Percentiles rank a stretch among this genome's conserved stretches.
These are phyloP conservation scores for Suillus paluster DNA, from an alignment of 768 basidiomycete genomes.

Conservation along the genomic window DNA sequence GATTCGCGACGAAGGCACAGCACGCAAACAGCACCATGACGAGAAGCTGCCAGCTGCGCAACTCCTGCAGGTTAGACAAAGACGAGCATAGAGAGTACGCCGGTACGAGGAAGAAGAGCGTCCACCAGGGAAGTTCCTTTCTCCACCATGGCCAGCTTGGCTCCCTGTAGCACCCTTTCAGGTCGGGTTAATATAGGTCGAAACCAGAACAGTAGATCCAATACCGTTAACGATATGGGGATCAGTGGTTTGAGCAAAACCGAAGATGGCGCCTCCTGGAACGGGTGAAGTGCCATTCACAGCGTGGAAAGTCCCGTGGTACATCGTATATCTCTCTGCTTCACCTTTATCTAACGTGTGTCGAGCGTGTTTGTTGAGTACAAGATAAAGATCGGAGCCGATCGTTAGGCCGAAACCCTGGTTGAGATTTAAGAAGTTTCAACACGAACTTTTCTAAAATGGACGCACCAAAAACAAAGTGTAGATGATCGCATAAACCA, in stretches of 20 bases:
- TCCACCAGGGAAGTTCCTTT: constrained; percentile 82
- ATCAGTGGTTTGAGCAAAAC: constrained; percentile 42
- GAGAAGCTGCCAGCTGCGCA: constrained; percentile 69
- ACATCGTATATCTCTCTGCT: constrained; percentile 44
- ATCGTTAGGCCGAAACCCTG: constrained; percentile 86
- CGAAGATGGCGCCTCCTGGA: constrained; percentile 49
- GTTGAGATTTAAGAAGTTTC: constrained; percentile 7
- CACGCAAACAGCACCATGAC: constrained; percentile 80
- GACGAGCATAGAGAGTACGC: constrained; percentile 76
- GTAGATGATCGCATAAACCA: constrained; percentile 87
- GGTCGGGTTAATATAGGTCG: neutral
- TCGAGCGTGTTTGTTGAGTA: constrained; percentile 64
- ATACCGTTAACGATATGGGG: constrained; percentile 15
- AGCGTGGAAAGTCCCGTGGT: constrained; percentile 59
- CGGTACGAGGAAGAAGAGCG: constrained; percentile 77
- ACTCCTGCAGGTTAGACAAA: constrained; percentile 74
- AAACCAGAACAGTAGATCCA: neutral
- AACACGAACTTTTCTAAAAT: neutral
- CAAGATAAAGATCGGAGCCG: constrained; percentile 80
- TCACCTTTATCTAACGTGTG: constrained; percentile 35
- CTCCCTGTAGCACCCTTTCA: constrained; percentile 73
- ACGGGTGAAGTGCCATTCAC: constrained; percentile 50
- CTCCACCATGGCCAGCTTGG: constrained; percentile 77
- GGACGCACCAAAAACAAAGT: constrained; percentile 69
- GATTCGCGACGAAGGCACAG: constrained; percentile 72